A percentile compares a stretch with the other conserved stretches of the same genome.
These are phyloP conservation scores for Peltaster fructicola DNA, from an alignment of 2,329 filamentous ascomycete genomes.

Conservation along the genomic window DNA sequence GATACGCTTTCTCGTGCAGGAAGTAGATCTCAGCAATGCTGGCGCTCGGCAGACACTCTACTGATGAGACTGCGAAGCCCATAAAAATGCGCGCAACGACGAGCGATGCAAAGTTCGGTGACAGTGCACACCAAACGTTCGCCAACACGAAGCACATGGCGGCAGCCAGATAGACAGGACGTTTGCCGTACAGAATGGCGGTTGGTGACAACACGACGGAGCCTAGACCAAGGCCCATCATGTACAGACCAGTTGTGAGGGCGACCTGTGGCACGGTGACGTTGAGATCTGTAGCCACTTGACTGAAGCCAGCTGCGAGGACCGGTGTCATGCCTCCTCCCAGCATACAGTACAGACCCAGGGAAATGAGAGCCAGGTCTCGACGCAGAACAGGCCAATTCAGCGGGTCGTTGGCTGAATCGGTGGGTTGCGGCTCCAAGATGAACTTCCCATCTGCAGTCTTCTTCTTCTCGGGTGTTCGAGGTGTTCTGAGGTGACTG, in stretches of 20 bases:
- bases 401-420: slow-evolving; percentile 74
- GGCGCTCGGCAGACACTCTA: slow-evolving; percentile 82
- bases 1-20: slow-evolving; percentile 80
- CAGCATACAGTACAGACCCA: slow-evolving; percentile 85
- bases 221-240: slow-evolving; percentile 80
- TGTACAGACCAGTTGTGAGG: slow-evolving; percentile 78
- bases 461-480: slow-evolving; percentile 42
- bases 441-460: slow-evolving; percentile 72
- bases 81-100: slow-evolving; percentile 71
- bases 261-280: slow-evolving; percentile 58
- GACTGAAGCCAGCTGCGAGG: slow-evolving; percentile 72
- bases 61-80: slow-evolving; percentile 72
- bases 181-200: slow-evolving; percentile 77
- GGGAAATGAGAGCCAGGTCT: slow-evolving; percentile 59
- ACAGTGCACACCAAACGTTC: slow-evolving; percentile 71
- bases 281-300: slow-evolving; percentile 51
- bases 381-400: slow-evolving; percentile 79
- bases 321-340: slow-evolving; percentile 86
- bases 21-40: slow-evolving; percentile 96
- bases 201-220: slow-evolving; percentile 75
- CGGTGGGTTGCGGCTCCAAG: slow-evolving; percentile 79
- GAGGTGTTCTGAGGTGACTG: slow-evolving; percentile 5
- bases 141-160: slow-evolving; percentile 61
- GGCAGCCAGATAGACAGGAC: slow-evolving; percentile 70
- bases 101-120: slow-evolving; percentile 62